Base-by-base conservation (phyloP, 2,329 filamentous ascomycete species). In the Exophiala aquamarina region DNA sequence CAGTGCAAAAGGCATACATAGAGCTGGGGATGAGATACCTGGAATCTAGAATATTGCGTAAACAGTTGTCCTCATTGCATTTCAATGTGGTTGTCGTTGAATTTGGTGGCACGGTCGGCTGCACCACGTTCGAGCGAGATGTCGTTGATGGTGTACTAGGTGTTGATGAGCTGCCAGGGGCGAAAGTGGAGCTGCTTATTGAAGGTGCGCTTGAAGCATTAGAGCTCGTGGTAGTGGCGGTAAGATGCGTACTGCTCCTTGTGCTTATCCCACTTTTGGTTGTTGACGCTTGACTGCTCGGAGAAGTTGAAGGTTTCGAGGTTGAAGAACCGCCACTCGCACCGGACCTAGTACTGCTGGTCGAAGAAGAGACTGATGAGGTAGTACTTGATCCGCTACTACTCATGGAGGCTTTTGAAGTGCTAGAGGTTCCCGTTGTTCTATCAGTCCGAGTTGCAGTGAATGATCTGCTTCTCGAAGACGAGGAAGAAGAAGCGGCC, bases 51-150 rank as follows among this genome's bases (percentile, higher is more conserved):
- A 56, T 29, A 20, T 56, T 56, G 20, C 53, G 53, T 13, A 56
- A 38, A 39, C 53, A 56, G 31, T 53, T 50, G 32, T 56, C 53
- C 36, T 56, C 39, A 33, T 53, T 50, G 47, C 53, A 54, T 19
- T 45, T 34, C 42, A 50, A 36, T 34, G 44, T 50, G 13, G 46
- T 46, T 15, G 15, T 37, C 8, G 15, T 37, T 4, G 44, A 37
- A 13, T 33, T 11, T 10, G 54, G 28, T 13, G 54, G 26, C 14
- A 48, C 43, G 14, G 48, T 38, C 5, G 51, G 44, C 29, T 47
- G 50, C 21, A 47, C 47, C 4, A 35, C 31, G 21, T 47, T 54
- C 17, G 50, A 6, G 7, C n/a, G n/a, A 21, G 38, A 41, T 28
- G 35, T 20, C 7, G 38, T 31, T 4, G n/a, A n/a, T n/a, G n/a